phyloP scores from a whole-genome alignment of 768 basidiomycete genomes.

The Cyclocybe aegerita region DNA sequence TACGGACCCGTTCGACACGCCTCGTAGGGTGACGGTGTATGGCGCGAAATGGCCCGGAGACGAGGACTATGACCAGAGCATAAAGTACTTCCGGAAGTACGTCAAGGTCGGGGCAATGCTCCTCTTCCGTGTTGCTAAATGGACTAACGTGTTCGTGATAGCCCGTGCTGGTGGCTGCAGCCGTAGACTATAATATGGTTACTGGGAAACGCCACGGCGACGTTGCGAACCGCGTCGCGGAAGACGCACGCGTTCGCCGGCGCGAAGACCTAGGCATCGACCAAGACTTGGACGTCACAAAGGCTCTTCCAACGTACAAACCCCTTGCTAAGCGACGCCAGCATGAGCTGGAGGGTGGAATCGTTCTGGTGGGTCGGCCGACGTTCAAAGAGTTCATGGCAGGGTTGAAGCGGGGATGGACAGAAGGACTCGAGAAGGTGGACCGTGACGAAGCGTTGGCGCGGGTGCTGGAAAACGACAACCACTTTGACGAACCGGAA shows the following conservation, averaged over 20 bases:
- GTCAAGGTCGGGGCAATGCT: conserved; percentile 71
- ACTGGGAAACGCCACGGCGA: conserved; percentile 85
- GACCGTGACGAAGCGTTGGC: conserved; percentile 75
- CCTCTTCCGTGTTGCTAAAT: conserved; percentile 11
- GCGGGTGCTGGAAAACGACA: conserved; percentile 65
- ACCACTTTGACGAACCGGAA: conserved; percentile 70
- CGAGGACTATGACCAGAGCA: conserved; percentile 81
- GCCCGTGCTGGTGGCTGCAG: conserved; percentile 94
- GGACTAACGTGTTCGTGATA: conserved; percentile 30
- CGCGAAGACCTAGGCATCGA: conserved; percentile 69
- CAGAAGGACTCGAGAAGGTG: conserved; percentile 62
- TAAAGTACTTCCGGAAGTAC: conserved; percentile 94
- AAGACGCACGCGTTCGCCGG: conserved; percentile 70
- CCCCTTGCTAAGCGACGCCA: conserved; percentile 50
- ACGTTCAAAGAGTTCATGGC: conserved; percentile 95
- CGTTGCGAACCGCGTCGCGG: conserved; percentile 71
- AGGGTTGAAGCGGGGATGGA: conserved; percentile 85
- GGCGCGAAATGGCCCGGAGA: conserved; percentile 94
- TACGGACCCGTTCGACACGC: conserved; percentile 59
- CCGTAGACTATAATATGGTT: conserved; percentile 87
- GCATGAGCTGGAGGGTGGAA: conserved; percentile 77
- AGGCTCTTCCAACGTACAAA: conserved; percentile 52
- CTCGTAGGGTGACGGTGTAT: conserved; percentile 83
- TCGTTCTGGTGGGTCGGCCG: conserved; percentile 82
- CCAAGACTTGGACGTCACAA: conserved; percentile 35